A percentile compares a stretch with the other conserved stretches of the same genome.
phyloP scores from a whole-genome alignment of 345 rosid species.

The Carallia pectinifolia region DNA sequence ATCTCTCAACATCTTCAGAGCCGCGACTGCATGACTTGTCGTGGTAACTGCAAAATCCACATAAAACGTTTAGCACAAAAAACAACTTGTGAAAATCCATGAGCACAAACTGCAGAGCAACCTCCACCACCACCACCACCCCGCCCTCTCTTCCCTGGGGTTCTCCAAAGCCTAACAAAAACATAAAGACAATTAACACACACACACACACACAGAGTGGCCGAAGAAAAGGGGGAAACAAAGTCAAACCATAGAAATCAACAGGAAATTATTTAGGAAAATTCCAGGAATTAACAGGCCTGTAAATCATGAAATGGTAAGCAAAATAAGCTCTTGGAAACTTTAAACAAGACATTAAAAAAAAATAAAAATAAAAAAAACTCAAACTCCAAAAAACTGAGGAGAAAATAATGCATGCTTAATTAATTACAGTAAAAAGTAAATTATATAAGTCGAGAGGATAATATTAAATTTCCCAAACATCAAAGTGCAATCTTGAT shows the following conservation, averaged over 20 bases:
- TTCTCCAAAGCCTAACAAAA: no score
- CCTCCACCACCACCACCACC: no score
- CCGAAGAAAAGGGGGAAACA: background rate
- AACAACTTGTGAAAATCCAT: constrained; percentile 5
- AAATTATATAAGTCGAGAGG: constrained; percentile 2
- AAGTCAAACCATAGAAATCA: background rate
- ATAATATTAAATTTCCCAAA: constrained; percentile 8
- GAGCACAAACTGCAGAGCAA: background rate
- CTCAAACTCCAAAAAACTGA: background rate
- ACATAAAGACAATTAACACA: no score
- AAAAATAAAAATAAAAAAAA: background rate
- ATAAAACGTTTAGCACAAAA: constrained; percentile 4
- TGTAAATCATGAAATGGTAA: no score
- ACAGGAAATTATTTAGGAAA: no score
- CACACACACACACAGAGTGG: no score
- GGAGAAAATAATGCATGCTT: background rate
- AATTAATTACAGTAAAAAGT: constrained; percentile 4
- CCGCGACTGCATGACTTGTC: constrained; percentile 52
- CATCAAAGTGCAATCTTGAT: background rate
- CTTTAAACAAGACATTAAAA: background rate
- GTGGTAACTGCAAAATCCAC: constrained; percentile 57
- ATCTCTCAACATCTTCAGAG: constrained; percentile 65
- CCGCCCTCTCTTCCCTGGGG: no score
- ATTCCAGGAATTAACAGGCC: no score
- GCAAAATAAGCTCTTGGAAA: no score